Conservation (phyloP, 768 basidiomycete species). For the Suillus americanus region DNA sequence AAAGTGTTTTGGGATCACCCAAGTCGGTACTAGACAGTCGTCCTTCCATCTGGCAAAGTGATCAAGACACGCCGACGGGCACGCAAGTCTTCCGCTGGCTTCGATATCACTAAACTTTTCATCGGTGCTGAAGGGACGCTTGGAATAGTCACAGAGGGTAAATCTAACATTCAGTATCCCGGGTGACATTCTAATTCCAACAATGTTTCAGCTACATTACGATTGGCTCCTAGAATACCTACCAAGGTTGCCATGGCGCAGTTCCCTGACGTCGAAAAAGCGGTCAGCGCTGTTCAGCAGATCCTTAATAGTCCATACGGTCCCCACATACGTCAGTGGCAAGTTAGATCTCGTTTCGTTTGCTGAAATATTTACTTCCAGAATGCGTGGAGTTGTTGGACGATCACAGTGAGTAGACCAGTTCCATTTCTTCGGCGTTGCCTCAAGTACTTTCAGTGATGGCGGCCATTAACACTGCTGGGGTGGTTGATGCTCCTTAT, state of each 20-base stretch:
- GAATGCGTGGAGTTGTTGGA: slow-evolving; percentile 91
- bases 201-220: slow-evolving; percentile 56
- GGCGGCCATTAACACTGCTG: slow-evolving; percentile 69
- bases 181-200: not conserved
- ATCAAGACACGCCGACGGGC: slow-evolving; percentile 82
- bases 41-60: slow-evolving; percentile 81
- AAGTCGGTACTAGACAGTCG: slow-evolving; percentile 62
- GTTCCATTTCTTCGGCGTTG: not conserved
- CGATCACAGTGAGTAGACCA: slow-evolving; percentile 52
- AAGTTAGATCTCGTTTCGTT: slow-evolving; percentile 1
- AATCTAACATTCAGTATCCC: slow-evolving; percentile 25
- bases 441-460: slow-evolving; percentile 50
- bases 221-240: slow-evolving; percentile 77
- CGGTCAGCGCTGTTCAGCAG: slow-evolving; percentile 80
- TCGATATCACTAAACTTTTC: slow-evolving; percentile 84
- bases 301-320: slow-evolving; percentile 70
- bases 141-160: slow-evolving; percentile 87
- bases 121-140: slow-evolving; percentile 90
- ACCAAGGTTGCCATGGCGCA: slow-evolving; percentile 87
- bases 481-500: slow-evolving; percentile 58
- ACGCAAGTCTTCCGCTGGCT: slow-evolving; percentile 85
- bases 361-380: slow-evolving; percentile 22
- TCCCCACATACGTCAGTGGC: slow-evolving; percentile 65
- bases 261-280: slow-evolving; percentile 76
- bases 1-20: slow-evolving; percentile 27